Percentiles rank a stretch among this genome's conserved stretches.
These are phyloP conservation scores for Udeniomyces megalosporus DNA, from an alignment of 768 basidiomycete species.

Conservation along the genomic window DNA sequence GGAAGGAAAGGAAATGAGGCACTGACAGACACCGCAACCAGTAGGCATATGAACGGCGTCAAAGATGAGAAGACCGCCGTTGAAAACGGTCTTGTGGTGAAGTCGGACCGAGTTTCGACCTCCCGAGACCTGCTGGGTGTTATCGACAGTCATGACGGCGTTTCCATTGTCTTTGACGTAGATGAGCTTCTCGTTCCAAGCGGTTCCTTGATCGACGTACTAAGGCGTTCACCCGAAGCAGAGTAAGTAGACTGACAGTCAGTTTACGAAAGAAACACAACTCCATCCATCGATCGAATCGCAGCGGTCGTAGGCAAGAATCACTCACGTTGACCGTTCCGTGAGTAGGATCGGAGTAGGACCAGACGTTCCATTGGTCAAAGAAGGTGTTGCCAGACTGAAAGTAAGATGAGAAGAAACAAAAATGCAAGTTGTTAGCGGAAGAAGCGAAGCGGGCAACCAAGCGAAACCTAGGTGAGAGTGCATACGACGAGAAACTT, in stretches of 20 bases:
- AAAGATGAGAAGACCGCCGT: slow-evolving; percentile 58
- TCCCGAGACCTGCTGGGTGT: slow-evolving; percentile 38
- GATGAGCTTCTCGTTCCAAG: slow-evolving; percentile 39
- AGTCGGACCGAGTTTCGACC: slow-evolving; percentile 67
- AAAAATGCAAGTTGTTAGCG: neutral
- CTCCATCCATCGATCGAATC: too few species aligned
- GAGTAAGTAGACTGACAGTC: neutral
- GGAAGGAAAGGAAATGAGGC: slow-evolving; percentile 24
- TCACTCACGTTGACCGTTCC: slow-evolving; percentile 45
- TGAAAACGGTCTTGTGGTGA: slow-evolving; percentile 36
- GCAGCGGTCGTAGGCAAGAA: too few species aligned
- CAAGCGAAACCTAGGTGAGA: too few species aligned
- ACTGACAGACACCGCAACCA: slow-evolving; percentile 69
- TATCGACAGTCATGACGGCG: slow-evolving; percentile 78
- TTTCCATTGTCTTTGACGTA: slow-evolving; percentile 54
- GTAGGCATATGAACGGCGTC: slow-evolving; percentile 79
- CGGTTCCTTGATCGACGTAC: neutral
- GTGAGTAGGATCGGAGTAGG: slow-evolving; percentile 53
- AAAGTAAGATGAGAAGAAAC: slow-evolving; percentile 23
- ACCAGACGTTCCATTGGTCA: slow-evolving; percentile 56
- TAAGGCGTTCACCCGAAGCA: neutral
- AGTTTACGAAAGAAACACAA: neutral
- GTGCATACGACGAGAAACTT: slow-evolving; percentile 4
- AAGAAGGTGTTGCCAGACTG: slow-evolving; percentile 53
- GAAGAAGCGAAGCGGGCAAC: neutral